Percentiles rank a stretch among this genome's conserved stretches.
Conservation (phyloP, 257 asterid genomes). For the Solanum habrochaites region DNA sequence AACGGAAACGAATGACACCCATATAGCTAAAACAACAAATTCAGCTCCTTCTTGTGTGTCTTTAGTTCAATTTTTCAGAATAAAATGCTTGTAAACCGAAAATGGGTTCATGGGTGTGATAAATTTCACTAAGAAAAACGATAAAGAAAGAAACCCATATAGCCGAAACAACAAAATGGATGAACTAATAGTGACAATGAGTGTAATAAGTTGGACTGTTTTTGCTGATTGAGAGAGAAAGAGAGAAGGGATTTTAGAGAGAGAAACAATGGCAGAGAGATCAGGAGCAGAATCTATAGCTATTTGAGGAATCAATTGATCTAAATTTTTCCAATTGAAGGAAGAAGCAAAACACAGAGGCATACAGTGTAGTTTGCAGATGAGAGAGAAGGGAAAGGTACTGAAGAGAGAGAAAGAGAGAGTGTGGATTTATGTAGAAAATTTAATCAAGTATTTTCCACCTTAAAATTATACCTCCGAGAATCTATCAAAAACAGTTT, state of each 20-base stretch:
- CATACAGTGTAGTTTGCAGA: background rate
- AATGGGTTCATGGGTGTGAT: background rate
- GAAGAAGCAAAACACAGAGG: background rate
- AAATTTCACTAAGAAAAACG: background rate
- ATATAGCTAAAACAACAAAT: background rate
- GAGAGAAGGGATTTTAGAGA: background rate
- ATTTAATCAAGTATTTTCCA: background rate
- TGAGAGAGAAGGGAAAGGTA: background rate
- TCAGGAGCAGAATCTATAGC: background rate
- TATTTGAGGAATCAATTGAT: background rate
- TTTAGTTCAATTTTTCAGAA: background rate
- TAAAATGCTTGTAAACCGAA: background rate
- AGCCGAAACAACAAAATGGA: background rate
- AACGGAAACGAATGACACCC: background rate
- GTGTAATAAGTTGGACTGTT: background rate
- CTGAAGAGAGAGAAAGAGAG: background rate
- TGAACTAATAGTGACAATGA: background rate
- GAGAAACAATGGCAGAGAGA: background rate
- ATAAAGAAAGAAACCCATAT: background rate
- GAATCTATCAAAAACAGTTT: background rate
- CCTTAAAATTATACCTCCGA: background rate
- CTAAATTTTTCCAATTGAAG: background rate
- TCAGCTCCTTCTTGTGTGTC: background rate
- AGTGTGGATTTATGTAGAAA: background rate
- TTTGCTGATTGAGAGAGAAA: background rate